Evolutionary conservation across 140 eudicot genomes (phyloP), one percentile per base, ranked within the genome.

Genomic region (Senecio squalidus): DNA sequence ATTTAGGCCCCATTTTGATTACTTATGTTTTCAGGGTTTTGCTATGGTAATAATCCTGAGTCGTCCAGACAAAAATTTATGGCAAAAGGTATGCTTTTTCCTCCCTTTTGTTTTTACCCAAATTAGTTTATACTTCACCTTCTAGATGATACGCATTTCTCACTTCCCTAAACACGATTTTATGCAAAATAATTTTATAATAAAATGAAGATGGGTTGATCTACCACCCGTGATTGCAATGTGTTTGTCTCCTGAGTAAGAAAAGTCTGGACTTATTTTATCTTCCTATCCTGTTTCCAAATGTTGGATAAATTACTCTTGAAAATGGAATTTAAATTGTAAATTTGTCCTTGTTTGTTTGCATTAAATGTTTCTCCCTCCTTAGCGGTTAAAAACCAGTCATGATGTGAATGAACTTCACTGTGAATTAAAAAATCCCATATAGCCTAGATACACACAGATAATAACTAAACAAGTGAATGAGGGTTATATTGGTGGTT

Each of bases 21-120:
- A 58, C 60, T 72, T 57, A 64, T 56, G 60, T 66, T 84, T 79
- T 66, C 98, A 92, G 98, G 98, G 70, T 62, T 75, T 75, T 76
- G 84, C 65, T 81, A 59, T 75, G 88, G 86, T 69, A 80, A 72
- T 70, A 70, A 74, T 58, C 73, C 94, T 79, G 79, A 74, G 74
- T 81, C 95, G 20, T 62, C 96, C 76, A 73, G 71, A 75, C 84
- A 87, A 69, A 84, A 74, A 71, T 58, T 81, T 84, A 80, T 77
- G 76, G 84, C 88, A 47, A 92, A 92, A 87, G 98, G 98, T 92
- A 86, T 83, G 89, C 68, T 63, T 63, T 68, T 69, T 44, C 25
- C 47, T 38, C 23, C 65, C 49, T 53, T 8, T 6, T 6, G 39
- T 45, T 55, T 73, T 21, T 34, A 18, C 53, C 20, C 24, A 40